Evolutionary conservation across 345 rosid species (phyloP), one percentile per base, ranked within the genome.

Genomic region (Brassica cretica): DNA sequence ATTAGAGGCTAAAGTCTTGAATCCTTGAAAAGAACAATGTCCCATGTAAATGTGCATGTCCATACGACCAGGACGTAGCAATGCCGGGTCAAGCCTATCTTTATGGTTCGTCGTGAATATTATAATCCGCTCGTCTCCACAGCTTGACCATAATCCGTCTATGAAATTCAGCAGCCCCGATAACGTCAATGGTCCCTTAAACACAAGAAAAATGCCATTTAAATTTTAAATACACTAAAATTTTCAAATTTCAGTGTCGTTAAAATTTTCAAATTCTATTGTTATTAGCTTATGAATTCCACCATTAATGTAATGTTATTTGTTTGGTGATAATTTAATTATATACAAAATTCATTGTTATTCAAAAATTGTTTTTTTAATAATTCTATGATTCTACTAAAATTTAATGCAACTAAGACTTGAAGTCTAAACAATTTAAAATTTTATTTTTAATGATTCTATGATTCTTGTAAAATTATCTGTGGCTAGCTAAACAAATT

Each of bases 31-130:
- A 53, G 59, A 15, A 2, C 59, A 53, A 6, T 53, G 59, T 53
- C 59, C 59, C 59, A 53, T 53, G 59, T 53, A 53, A 53, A 53
- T 53, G 59, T 53, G 59, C 59, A 53, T 53, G 10, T 53, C 59
- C 59, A 53, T 53, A 53, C 59, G 59, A 53, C 59, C 59, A 15
- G 59, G 59, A 53, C 59, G 59, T 7, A 53, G 59, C 59, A 53
- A 53, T 53, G 59, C 59, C 8, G 59, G 59, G 59, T 53, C 59
- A 53, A 53, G 59, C 59, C 24, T 53, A 53, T 53, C 59, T 53
- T 53, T 53, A 53, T 53, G 59, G 59, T 53, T 53, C 59, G 59
- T 53, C 8, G 59, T 53, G 24, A 53, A 53, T 53, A 53, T 53
- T 53, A 53, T 53, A 53, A 53, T 53, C 59, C 59, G 59, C 59